Percentiles rank a stretch among this genome's conserved stretches.
These are phyloP conservation scores for Geotrichum bryndzae DNA, from an alignment of 1,139 yeast species.

Conservation along the genomic window DNA sequence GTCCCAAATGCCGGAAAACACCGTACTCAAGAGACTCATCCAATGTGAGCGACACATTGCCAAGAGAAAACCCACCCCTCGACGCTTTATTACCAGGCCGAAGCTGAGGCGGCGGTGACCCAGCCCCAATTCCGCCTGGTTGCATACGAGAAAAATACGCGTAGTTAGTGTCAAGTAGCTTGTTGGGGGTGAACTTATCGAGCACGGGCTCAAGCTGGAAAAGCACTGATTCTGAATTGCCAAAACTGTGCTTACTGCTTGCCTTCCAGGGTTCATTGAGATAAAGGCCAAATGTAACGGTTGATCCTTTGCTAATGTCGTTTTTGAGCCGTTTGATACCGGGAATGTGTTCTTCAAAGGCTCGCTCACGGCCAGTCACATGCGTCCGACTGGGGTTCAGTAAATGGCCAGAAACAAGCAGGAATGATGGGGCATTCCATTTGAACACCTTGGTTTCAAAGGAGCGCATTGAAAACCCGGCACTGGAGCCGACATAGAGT, in stretches of 20 bases:
- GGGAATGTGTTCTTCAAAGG: slow-evolving; percentile 26
- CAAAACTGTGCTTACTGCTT: slow-evolving; percentile 69
- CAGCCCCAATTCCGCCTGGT: slow-evolving; percentile 73
- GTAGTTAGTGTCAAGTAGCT: slow-evolving; percentile 25
- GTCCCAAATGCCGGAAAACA: slow-evolving; percentile 62
- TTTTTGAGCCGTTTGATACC: slow-evolving; percentile 15
- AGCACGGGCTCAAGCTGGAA: slow-evolving; percentile 63
- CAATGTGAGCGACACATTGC: slow-evolving; percentile 71
- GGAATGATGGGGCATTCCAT: slow-evolving; percentile 82
- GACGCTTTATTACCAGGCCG: slow-evolving; percentile 12
- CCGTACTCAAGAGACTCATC: slow-evolving; percentile 78
- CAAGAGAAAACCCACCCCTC: slow-evolving; percentile 31
- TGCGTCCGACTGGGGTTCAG: slow-evolving; percentile 14
- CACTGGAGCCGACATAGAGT: slow-evolving; percentile 64
- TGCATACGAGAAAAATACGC: slow-evolving; percentile 34
- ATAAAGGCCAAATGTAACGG: slow-evolving; percentile 54
- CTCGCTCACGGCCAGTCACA: slow-evolving; percentile 21
- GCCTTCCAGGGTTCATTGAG: slow-evolving; percentile 69
- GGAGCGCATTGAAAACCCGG: slow-evolving; percentile 84
- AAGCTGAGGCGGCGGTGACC: slow-evolving; percentile 40
- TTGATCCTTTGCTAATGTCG: slow-evolving; percentile 15
- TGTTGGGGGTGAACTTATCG: slow-evolving; percentile 42
- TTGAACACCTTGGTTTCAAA: slow-evolving; percentile 78
- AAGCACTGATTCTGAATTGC: slow-evolving; percentile 49
- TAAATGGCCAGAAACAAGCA: slow-evolving; percentile 59